Conservation (phyloP, 2,329 filamentous ascomycete genomes). For the Malbranchea zuffiana region DNA sequence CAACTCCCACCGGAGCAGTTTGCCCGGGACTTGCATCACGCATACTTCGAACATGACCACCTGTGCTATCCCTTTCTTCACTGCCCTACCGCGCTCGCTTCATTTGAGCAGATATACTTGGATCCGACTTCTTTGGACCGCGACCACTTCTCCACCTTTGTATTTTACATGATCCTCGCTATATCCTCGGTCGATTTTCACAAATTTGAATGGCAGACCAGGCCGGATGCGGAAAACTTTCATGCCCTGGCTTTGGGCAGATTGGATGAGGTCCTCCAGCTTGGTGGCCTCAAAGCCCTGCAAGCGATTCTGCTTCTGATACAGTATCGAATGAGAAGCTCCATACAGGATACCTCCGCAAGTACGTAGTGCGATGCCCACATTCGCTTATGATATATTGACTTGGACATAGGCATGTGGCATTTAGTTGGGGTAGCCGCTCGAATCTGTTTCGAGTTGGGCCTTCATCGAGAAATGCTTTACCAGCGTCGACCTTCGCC, state of each 20-base stretch:
- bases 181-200: conserved; percentile 36
- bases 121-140: conserved; percentile 18
- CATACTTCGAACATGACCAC: conserved; percentile 36
- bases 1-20: conserved; percentile 26
- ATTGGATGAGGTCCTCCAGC: conserved; percentile 29
- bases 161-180: conserved; percentile 37
- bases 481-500: conserved; percentile 19
- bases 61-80: conserved; percentile 36
- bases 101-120: conserved; percentile 16
- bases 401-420: conserved; percentile 25
- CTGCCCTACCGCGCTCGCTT: conserved; percentile 19
- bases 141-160: conserved; percentile 28
- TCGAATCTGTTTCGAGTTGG: conserved; percentile 33
- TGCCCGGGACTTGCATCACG: conserved; percentile 29
- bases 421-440: conserved; percentile 37
- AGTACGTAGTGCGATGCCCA: conserved; percentile 16
- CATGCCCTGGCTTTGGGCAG: conserved; percentile 31
- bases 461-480: conserved; percentile 31
- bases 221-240: conserved; percentile 35
- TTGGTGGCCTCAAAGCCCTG: conserved; percentile 28
- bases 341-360: conserved; percentile 29
- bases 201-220: conserved; percentile 37
- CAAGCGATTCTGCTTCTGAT: conserved; percentile 37
- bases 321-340: conserved; percentile 35
- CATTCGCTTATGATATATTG: not conserved